These are phyloP conservation scores for Hypoxylon lienhwacheense DNA, from an alignment of 495 filamentous ascomycete genomes.

Conservation along the genomic window DNA sequence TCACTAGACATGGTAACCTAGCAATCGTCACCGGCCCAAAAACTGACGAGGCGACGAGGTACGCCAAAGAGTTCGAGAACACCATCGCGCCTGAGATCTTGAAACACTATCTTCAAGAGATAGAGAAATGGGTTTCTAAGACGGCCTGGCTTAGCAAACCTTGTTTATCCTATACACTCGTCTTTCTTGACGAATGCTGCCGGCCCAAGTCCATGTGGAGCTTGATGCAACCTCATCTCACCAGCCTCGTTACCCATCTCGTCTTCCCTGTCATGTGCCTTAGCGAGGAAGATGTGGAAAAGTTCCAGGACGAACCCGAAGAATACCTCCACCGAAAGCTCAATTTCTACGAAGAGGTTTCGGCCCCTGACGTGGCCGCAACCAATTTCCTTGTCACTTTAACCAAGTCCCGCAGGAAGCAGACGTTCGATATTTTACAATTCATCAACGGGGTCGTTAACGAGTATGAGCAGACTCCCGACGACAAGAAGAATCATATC, in stretches of 20 bases:
- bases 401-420: conserved; percentile 92
- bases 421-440: conserved; percentile 88
- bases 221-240: conserved; percentile 88
- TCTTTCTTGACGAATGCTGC: conserved; percentile 95
- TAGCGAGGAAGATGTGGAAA: conserved; percentile 86
- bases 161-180: conserved; percentile 85
- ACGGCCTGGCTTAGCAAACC: conserved; percentile 93
- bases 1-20: conserved; percentile 83
- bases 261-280: conserved; percentile 95
- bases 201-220: conserved; percentile 97
- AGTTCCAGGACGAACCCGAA: conserved; percentile 89
- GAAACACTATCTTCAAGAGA: conserved; percentile 86
- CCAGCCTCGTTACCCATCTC: conserved; percentile 86
- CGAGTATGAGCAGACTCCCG: conserved; percentile 76
- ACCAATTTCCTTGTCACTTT: conserved; percentile 95
- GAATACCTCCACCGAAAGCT: conserved; percentile 96
- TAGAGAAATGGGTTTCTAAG: conserved; percentile 96
- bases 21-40: conserved; percentile 62
- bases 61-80: conserved; percentile 84
- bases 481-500: conserved; percentile 84
- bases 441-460: conserved; percentile 95
- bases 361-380: conserved; percentile 91
- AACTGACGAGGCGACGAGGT: conserved; percentile 68
- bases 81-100: conserved; percentile 95
- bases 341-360: conserved; percentile 97